Evolutionary conservation across 2,329 filamentous ascomycete genomes (phyloP), one percentile per base, ranked within the genome.

Genomic region (Sphaerulina musiva): DNA sequence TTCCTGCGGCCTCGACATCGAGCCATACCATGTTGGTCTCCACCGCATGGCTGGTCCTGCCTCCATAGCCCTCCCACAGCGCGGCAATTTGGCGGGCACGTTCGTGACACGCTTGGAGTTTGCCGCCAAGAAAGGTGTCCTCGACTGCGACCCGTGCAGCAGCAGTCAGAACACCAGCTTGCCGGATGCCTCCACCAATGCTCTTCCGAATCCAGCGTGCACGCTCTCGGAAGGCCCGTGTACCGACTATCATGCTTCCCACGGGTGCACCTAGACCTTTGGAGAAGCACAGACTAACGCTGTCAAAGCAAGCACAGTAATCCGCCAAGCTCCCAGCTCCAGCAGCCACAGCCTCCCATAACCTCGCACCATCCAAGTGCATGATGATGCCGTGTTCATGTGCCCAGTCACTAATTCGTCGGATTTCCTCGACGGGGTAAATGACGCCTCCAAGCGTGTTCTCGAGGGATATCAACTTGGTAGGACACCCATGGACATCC

Each of bases 11-110:
- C 31, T 82, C 78, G 12, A 93, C 73, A 68, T 95, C 85, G 54
- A 95, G 66, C 89, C 88, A 95, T 34, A 89, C 82, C 87, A 95
- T 95, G 72, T 95, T 95, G n/a, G 89, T 95, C 66, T 95, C 84
- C 1, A 87, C 84, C 0, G 86, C 85, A 55, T 84, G 77, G 17
- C 77, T 71, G 53, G 89, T 71, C 70, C 80, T 81, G 1, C 89
- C 89, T 4, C 89, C 89, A 48, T 84, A 74, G 12, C 72, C 73
- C 4, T 75, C 79, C 89, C 89, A 95, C 59, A 86, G 69, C 32
- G 76, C 72, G 26, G 78, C 82, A 23, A 91, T 75, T 62, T 74
- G 74, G 68, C 79, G 79, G 2, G 87, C 86, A 31, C 78, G 79
- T 45, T 73, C 72, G 69, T 92, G 86, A 7, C 79, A 80, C 47